Conservation (phyloP, 1,284 basidiomycete species). For the Moesziomyces sp. region DNA sequence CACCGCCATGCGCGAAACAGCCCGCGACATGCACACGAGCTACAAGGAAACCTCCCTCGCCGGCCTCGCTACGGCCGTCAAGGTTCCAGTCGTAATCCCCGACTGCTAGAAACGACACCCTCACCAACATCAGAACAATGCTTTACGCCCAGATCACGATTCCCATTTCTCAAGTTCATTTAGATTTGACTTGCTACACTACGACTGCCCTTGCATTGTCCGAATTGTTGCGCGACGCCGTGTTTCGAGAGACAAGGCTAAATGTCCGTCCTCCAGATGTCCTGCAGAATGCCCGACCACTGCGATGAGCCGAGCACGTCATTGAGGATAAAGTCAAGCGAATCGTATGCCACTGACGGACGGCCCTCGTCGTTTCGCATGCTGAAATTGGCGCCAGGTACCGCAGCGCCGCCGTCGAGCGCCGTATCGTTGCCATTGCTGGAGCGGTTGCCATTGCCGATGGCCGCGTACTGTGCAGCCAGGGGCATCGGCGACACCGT, state of each 20-base stretch:
- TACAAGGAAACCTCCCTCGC: conserved; percentile 64
- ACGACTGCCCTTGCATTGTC: too few relatives aligned
- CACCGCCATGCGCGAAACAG: conserved; percentile 92
- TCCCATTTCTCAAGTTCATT: background rate
- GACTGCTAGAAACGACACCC: conserved; percentile 44
- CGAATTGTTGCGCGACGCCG: too few relatives aligned
- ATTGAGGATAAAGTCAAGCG: conserved; percentile 39
- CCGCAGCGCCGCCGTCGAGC: background rate
- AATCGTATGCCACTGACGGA: conserved; percentile 10
- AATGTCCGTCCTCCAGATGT: conserved; percentile 42
- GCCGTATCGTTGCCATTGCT: background rate
- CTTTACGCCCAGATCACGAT: background rate
- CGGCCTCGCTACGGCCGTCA: conserved; percentile 58
- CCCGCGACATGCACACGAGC: conserved; percentile 72
- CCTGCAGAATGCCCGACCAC: conserved; percentile 32
- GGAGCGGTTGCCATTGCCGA: background rate
- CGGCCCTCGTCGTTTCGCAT: conserved; percentile 1
- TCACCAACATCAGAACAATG: background rate
- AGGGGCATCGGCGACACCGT: background rate
- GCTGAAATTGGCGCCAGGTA: background rate
- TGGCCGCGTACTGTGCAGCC: background rate
- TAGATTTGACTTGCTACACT: background rate
- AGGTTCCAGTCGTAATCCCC: conserved; percentile 62
- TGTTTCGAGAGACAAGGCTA: background rate
- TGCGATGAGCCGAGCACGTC: conserved; percentile 34